A percentile compares a stretch with the other conserved stretches of the same genome.
Evolutionary conservation across 768 basidiomycete species (phyloP).

Genomic region (Panaeolus papilionaceus): DNA sequence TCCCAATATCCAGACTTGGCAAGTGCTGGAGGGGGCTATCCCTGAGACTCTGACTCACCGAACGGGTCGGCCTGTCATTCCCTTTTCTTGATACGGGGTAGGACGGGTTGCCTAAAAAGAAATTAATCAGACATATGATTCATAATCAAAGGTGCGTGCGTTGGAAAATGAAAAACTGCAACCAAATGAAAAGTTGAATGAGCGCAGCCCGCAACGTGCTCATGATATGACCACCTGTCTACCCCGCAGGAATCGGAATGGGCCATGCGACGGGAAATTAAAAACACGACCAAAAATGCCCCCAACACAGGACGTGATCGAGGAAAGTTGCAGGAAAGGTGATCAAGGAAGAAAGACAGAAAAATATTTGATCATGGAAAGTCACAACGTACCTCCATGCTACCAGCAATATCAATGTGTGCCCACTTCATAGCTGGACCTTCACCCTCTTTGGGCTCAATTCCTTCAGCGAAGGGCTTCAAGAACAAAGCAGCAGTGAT

Average conservation of each 20-base stretch:
- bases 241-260: background rate
- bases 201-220: background rate
- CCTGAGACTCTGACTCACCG: constrained; percentile 50
- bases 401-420: constrained; percentile 84
- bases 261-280: background rate
- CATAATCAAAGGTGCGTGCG: background rate
- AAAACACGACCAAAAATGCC: background rate
- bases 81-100: constrained; percentile 69
- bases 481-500: constrained; percentile 90
- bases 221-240: background rate
- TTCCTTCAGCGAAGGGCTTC: constrained; percentile 80
- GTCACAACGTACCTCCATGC: constrained; percentile 66
- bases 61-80: constrained; percentile 83
- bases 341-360: constrained; percentile 1
- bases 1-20: background rate
- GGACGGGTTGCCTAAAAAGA: constrained; percentile 52
- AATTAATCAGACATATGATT: background rate
- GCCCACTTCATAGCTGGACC: constrained; percentile 77
- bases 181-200: background rate
- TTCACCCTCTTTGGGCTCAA: constrained; percentile 64
- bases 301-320: background rate
- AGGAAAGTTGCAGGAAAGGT: constrained; percentile 7
- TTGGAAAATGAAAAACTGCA: background rate
- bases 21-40: background rate
- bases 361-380: background rate